These are phyloP conservation scores for Casuarina glauca DNA, from an alignment of 306 rosid genomes.

Conservation along the genomic window DNA sequence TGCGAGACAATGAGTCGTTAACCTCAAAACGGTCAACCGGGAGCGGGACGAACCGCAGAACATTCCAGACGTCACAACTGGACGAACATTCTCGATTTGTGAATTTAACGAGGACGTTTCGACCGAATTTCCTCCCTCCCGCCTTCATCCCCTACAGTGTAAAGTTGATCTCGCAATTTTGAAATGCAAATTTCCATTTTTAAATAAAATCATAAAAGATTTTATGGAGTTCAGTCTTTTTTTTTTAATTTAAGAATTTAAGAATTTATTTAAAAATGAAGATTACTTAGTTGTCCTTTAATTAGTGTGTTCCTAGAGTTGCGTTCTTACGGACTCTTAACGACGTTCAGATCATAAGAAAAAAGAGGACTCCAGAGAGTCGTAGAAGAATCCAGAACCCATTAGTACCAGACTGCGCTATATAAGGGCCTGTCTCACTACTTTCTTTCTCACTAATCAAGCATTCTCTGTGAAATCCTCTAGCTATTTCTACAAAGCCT, in stretches of 20 bases:
- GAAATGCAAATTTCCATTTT: no score
- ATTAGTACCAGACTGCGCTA: neutral
- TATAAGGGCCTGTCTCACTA: neutral
- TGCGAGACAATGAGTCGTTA: no score
- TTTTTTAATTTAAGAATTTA: no score
- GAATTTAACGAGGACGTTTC: neutral
- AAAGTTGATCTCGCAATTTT: no score
- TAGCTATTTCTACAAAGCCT: no score
- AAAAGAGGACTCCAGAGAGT: conserved; percentile 20
- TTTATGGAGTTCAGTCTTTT: no score
- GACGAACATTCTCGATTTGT: conserved; percentile 14
- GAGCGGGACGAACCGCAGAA: neutral
- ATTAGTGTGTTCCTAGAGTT: no score
- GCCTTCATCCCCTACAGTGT: neutral
- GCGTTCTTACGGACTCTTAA: no score
- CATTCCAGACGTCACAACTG: conserved; percentile 13
- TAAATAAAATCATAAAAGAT: no score
- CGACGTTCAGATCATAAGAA: neutral
- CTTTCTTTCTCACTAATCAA: neutral
- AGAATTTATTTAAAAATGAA: no score
- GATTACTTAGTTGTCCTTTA: no score
- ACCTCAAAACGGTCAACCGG: neutral
- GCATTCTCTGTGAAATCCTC: no score
- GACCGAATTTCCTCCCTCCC: neutral
- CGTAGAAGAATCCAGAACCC: conserved; percentile 53